Evolutionary conservation across 2,329 filamentous ascomycete genomes (phyloP), one percentile per base, ranked within the genome.

Genomic region (Ascochyta clinopodiicola): DNA sequence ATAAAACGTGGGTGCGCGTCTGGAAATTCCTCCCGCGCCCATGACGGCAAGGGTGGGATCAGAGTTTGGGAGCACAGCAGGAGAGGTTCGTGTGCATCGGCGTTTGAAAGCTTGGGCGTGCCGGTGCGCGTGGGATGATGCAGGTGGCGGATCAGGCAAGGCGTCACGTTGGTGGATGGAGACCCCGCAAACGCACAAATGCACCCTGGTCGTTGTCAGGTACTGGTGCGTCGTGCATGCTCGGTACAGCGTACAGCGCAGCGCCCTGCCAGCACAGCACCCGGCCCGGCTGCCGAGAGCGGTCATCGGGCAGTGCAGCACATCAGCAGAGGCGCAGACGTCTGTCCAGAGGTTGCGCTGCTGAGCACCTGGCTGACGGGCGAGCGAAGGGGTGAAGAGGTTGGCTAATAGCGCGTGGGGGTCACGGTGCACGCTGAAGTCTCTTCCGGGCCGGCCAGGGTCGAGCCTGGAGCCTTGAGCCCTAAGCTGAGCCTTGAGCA

Each of bases 331-430:
- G 47, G 24, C 43, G 24, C 36, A 36, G 22, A 4, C 19, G 24
- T 43, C 42, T 38, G 42, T 24, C 13, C 21, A 12, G 21, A 10
- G 10, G 7, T 19, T 35, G n/a, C 13, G 27, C 27, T 35, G 36
- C 31, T 40, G 39, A 35, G 38, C 21, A 31, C 37, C 9, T 43
- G 36, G 52, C 45, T 51, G 52, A 50, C 52, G 17, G 24, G 29
- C 19, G 25, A 25, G 47, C 40, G 27, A 38, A 38, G 51, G 19
- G 35, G 49, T 31, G 51, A 58, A 60, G 54, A 21, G 49, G 61
- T 70, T 71, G 62, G 60, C 68, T 74, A 74, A 74, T 74, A 62
- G 60, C 70, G 72, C 71, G 72, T 74, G 72, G 71, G 71, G 71
- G 72, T 71, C 57, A 58, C 51, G 44, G 53, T 60, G 60, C 44